Base-by-base conservation (phyloP, 352 stramenopile species). In the Saprolegnia parasitica region DNA sequence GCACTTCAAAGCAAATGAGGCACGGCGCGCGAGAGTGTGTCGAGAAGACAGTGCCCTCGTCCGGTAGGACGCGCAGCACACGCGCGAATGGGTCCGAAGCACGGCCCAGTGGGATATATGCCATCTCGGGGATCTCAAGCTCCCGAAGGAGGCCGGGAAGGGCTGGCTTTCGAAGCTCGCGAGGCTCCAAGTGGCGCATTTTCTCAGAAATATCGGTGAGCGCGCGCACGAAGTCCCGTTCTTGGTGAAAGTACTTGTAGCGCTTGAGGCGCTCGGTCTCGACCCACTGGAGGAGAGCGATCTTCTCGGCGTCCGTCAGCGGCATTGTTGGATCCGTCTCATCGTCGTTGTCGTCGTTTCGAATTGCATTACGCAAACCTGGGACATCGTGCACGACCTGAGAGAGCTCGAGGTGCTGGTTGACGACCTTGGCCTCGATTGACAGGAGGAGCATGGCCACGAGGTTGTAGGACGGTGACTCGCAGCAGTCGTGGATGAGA, bases 11-110 rank as follows among this genome's bases (percentile, higher is more conserved):
- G 65, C 81, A 91, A 16, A 93, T 62, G 67, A 93, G 65, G 47
- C 83, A 90, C 4, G 84, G 84, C 0, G 84, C 83, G 26, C 84
- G 78, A 35, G 81, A 90, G 65, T 91, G 83, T 0, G 84, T 93
- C n/a, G 83, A 91, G 56, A 93, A 93, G 0, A 93, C 84, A 3
- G 81, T 91, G 8, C 84, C 83, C 84, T 93, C 84, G 16, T 90
- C 75, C 23, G 74, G 71, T 0, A 91, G 75, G 10, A 93, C 83
- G 18, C 84, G 80, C 0, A 79, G 81, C 29, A 93, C 87, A 8
- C 83, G 77, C 45, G 77, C 83, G 52, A 88, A 93, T 1, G 79
- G 77, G 62, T 93, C 84, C 0, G 84, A 88, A 5, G 88, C 83
- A 18, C 82, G 81, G 23, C 84, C 83, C 10, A 93, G 74, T 29